Percentiles rank a stretch among this genome's conserved stretches.
Evolutionary conservation across 495 filamentous ascomycete genomes (phyloP).

Genomic region (Hypoxylon cercidicola): DNA sequence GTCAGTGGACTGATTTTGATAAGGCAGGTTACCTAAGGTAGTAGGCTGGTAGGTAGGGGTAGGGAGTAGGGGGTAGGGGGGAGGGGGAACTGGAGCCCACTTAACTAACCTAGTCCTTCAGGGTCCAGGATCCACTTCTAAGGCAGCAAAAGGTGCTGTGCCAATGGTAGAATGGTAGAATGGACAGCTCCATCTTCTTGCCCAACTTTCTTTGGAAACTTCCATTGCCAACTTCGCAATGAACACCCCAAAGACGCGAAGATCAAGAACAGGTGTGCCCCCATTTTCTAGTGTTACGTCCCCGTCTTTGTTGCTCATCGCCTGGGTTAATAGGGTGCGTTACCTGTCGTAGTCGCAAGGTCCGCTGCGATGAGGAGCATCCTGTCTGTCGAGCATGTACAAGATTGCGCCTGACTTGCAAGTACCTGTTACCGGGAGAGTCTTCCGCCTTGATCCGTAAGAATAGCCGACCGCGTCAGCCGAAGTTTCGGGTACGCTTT

Average conservation of each 20-base stretch:
- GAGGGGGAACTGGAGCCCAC: too few species aligned
- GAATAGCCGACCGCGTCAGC: conserved; percentile 1
- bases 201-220: background rate
- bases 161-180: too few species aligned
- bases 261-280: conserved; percentile 14
- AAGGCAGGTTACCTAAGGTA: too few species aligned
- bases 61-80: too few species aligned
- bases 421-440: background rate
- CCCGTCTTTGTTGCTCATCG: background rate
- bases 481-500: conserved; percentile 9
- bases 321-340: background rate
- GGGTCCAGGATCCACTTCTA: too few species aligned
- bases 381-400: conserved; percentile 8
- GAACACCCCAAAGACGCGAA: conserved; percentile 3
- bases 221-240: background rate
- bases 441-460: background rate
- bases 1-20: background rate
- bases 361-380: conserved; percentile 12
- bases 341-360: conserved; percentile 6
- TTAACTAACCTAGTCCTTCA: too few species aligned
- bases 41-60: too few species aligned
- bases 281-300: background rate
- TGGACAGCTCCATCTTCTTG: too few species aligned
- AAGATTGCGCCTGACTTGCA: conserved; percentile 6
- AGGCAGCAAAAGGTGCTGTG: too few species aligned